Evolutionary conservation across 1,139 yeast genomes (phyloP).

Genomic region (Saccharomyces hybrid): DNA sequence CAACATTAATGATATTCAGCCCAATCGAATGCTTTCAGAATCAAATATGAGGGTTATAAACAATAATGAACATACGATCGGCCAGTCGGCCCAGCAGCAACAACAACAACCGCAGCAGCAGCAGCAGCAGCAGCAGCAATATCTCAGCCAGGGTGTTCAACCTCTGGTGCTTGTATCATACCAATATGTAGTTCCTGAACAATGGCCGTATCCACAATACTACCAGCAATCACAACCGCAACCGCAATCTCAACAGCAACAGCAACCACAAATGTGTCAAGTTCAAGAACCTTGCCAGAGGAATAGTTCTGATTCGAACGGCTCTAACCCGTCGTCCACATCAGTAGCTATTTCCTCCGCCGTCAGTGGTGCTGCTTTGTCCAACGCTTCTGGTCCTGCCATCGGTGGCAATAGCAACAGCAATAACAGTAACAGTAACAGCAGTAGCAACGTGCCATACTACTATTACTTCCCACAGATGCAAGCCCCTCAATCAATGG

Average conservation of each 20-base stretch:
- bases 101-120: conserved; percentile 8
- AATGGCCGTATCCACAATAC: conserved; percentile 15
- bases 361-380: not conserved
- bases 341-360: not conserved
- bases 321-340: not conserved
- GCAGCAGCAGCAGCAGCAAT: conserved; percentile 4
- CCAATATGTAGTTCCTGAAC: conserved; percentile 3
- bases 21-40: not conserved
- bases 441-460: conserved; percentile 4
- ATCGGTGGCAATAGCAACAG: not conserved
- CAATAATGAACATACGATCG: conserved; percentile 1
- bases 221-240: conserved; percentile 13
- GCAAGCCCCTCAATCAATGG: conserved; percentile 2
- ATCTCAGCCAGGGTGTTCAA: conserved; percentile 7
- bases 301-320: not conserved
- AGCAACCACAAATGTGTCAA: not conserved
- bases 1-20: not conserved
- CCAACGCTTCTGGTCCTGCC: not conserved
- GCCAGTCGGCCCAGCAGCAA: not conserved
- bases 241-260: conserved; percentile 3
- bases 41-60: not conserved
- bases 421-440: conserved; percentile 4
- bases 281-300: not conserved
- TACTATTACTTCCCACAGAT: conserved; percentile 5
- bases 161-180: not conserved